A percentile compares a stretch with the other conserved stretches of the same genome.
Conservation (phyloP, 345 rosid genomes). For the Camelina laxa region DNA sequence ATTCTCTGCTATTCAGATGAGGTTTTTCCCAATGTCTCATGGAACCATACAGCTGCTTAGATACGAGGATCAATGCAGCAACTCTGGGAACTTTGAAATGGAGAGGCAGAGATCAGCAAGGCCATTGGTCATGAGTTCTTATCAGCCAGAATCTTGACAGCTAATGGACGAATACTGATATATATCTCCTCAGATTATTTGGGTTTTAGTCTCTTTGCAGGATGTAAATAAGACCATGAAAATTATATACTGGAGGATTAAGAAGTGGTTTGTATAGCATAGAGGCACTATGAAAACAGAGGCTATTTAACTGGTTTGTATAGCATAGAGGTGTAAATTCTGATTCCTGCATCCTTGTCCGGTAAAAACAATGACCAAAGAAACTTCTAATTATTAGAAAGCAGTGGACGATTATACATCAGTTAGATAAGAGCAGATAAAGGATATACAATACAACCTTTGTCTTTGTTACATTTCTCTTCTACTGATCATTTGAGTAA, state of each 20-base stretch:
- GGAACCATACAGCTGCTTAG: slow-evolving; percentile 80
- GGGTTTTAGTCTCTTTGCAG: slow-evolving; percentile 4
- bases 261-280: neutral
- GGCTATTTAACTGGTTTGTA: too few relatives aligned
- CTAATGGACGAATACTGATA: neutral
- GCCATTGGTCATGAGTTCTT: slow-evolving; percentile 53
- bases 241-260: slow-evolving; percentile 10
- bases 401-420: slow-evolving; percentile 14
- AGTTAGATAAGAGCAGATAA: slow-evolving; percentile 7
- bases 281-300: too few relatives aligned
- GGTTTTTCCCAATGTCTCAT: slow-evolving; percentile 94
- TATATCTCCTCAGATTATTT: neutral
- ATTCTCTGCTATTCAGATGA: slow-evolving; percentile 65
- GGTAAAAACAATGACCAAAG: neutral
- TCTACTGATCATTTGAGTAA: neutral
- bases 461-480: slow-evolving; percentile 2
- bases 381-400: slow-evolving; percentile 24
- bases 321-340: slow-evolving; percentile 10
- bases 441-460: slow-evolving; percentile 26
- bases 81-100: slow-evolving; percentile 62
- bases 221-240: slow-evolving; percentile 23
- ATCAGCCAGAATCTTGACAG: slow-evolving; percentile 27
- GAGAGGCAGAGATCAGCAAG: slow-evolving; percentile 73
- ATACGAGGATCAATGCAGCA: slow-evolving; percentile 63
- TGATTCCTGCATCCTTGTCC: slow-evolving; percentile 23